Evolutionary conservation across 1,284 basidiomycete genomes (phyloP), one percentile per base, ranked within the genome.

Genomic region (Exobasidium cylindrosporum): DNA sequence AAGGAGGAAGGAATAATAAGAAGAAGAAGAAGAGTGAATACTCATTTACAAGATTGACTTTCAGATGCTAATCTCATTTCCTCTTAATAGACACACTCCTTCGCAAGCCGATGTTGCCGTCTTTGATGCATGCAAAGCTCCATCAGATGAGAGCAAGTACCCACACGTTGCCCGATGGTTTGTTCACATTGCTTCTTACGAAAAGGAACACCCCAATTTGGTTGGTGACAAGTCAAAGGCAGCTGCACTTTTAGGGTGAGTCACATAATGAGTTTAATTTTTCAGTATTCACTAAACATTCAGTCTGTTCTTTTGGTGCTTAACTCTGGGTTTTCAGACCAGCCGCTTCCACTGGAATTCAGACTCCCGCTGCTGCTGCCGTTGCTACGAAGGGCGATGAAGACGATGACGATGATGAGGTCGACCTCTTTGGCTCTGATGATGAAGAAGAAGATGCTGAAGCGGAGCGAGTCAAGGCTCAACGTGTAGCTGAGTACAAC

Each of bases 71-170:
- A 17, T n/a, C n/a, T n/a, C n/a, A 6, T 3, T 50, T 26, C 47
- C 26, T 50, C 5, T 28, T 10, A 21, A 21, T 78, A 98, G 95
- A 68, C 92, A 92, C 85, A 87, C 89, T 61, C 90, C 95, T 62
- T 94, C 94, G 59, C 94, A 97, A 84, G 93, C 95, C 68, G 95
- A 99, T 84, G 93, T 97, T 60, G 87, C 87, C 78, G 91, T 96
- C 81, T 96, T 89, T 88, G 91, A 91, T 82, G 74, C 84, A 58
- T 83, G 85, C 60, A 89, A 90, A 62, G 84, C 86, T 69, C 85
- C 88, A 54, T 50, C 26, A 14, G 70, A 74, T 45, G 65, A 65
- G 35, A 58, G 86, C 58, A 82, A 85, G 65, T 86, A 86, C 83
- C 90, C 92, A 64, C 86, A 93, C 83, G 86, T 88, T 65, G 86